Base-by-base conservation (phyloP, 305 asterid species). In the Fraxinus sp. region DNA sequence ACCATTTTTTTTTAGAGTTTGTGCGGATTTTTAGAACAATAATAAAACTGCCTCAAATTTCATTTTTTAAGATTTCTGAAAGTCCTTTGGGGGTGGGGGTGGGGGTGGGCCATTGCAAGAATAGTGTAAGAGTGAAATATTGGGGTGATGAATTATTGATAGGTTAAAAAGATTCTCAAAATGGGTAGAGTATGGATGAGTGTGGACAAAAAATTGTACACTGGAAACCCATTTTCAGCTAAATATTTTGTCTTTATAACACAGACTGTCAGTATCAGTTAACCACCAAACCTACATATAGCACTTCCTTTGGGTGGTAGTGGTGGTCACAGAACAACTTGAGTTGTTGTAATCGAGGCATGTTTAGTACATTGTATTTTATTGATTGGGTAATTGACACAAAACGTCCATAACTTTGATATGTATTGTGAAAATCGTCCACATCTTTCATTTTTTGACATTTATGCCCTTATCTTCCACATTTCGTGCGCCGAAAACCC, bases 211-310 rank as follows among this genome's bases (percentile, higher is more conserved):
- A 66, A 62, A 26, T 7, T 75, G 78, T 79, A 78, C 84, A 46
- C 59, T 77, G 32, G 72, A 78, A 52, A 18, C 18, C 82, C 73
- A 75, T 14, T 16, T 32, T 78, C 87, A 86, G 87, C 89, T 84
- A 81, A 33, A 30, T 20, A 30, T 39, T 75, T 84, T 86, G 85
- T 82, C 81, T 62, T 11, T 22, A 62, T 73, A 49, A 46, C 83
- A 74, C 66, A 68, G 10, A 26, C 55, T 80, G 79, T 72, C 46
- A 55, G 28, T 9, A 10, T 30, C 57, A 28, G 36, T 28, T 11
- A 68, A 68, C 74, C 74, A 68, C 74, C 74, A 28, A 6, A 9
- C n/a, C 74, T 68, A 28, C 32, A 68, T 11, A 68, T 68, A 28
- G 39, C 37, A 8, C 72, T 20, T 3, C 70, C 28, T 20, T 59